Percentiles rank a stretch among this genome's conserved stretches.
Evolutionary conservation across 2,329 filamentous ascomycete genomes (phyloP).

Genomic region (Cordyceps militaris): DNA sequence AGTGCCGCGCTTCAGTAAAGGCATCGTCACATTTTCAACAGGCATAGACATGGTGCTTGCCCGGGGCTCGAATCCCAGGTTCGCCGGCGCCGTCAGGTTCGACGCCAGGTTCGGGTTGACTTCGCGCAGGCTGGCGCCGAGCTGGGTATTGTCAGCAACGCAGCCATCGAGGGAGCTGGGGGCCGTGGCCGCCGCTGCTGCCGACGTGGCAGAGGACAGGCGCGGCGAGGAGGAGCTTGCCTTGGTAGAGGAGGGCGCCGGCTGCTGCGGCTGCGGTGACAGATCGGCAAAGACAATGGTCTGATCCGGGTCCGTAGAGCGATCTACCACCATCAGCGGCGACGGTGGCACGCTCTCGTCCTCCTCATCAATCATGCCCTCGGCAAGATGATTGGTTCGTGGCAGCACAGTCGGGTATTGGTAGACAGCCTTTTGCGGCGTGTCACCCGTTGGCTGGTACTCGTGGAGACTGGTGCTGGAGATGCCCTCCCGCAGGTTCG

Average conservation of each 20-base stretch:
- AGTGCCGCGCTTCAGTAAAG: constrained; percentile 40
- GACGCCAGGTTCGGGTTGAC: constrained; percentile 45
- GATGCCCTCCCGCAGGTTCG: constrained; percentile 64
- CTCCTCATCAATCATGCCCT: constrained; percentile 30
- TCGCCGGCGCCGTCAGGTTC: constrained; percentile 31
- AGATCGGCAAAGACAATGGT: constrained; percentile 38
- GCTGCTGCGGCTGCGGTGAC: constrained; percentile 13
- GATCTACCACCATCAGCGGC: constrained; percentile 14
- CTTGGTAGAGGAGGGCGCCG: not conserved
- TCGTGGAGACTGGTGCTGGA: constrained; percentile 60
- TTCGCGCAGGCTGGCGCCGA: constrained; percentile 45
- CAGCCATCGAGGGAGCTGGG: constrained; percentile 15
- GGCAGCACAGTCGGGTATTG: constrained; percentile 74
- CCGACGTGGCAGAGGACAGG: constrained; percentile 16
- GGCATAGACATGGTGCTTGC: constrained; percentile 35
- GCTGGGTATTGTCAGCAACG: constrained; percentile 25
- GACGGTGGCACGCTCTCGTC: constrained; percentile 12
- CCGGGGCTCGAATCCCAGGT: constrained; percentile 34
- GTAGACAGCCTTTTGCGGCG: constrained; percentile 75
- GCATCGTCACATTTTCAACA: constrained; percentile 35
- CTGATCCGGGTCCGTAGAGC: constrained; percentile 29
- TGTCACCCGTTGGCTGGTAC: constrained; percentile 78
- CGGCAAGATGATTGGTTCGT: constrained; percentile 54
- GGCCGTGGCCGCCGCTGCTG: constrained; percentile 2
- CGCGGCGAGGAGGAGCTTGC: constrained; percentile 14